Evolutionary conservation across 2,329 filamentous ascomycete species (phyloP), one percentile per base, ranked within the genome.

Genomic region (Microascus cirrosus): DNA sequence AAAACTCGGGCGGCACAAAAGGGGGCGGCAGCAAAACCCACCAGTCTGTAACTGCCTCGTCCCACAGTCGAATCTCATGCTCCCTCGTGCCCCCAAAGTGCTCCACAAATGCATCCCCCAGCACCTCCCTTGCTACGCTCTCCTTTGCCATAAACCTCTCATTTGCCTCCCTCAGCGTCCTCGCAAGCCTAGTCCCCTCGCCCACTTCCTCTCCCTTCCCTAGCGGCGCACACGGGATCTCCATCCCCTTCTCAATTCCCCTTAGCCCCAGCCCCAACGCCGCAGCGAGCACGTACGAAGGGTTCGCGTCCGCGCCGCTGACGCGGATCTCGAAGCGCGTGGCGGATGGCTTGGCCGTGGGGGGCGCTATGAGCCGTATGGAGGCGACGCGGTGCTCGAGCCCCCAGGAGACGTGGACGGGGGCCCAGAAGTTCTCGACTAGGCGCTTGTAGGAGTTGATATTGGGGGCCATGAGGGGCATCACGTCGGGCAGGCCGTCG

Each of bases 381-480:
- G 89, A 95, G 0, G 94, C 93, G 5, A 91, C 92, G 61, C 94
- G 89, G 70, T 99, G 93, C 72, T 97, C 94, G 5, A 96, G 75
- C 1, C 94, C 94, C 94, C 94, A 99, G 0, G 90, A 96, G 0
- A 97, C 94, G 0, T 93, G 96, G 6, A 99, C 94, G 0, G 94
- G 94, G 0, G 94, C 94, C 94, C 94, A 99, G 74, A 96, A 97
- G 74, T 97, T 97, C 76, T 99, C 94, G 2, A 99, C 94, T 0
- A 99, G 81, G 3, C 94, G 86, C 75, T 99, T 99, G 79, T 99
- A 99, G 61, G 90, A 95, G 79, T 99, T 99, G 67, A 99, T 83
- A 1, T 90, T 99, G 0, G 94, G 94, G 1, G 93, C 94, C 13
- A 99, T 78, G 59, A 97, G 78, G 1, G 94, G 94, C 94, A 99